Evolutionary conservation across 441 rosid genomes (phyloP), one percentile per base, ranked within the genome.

Genomic region (Euphorbia celastroides): DNA sequence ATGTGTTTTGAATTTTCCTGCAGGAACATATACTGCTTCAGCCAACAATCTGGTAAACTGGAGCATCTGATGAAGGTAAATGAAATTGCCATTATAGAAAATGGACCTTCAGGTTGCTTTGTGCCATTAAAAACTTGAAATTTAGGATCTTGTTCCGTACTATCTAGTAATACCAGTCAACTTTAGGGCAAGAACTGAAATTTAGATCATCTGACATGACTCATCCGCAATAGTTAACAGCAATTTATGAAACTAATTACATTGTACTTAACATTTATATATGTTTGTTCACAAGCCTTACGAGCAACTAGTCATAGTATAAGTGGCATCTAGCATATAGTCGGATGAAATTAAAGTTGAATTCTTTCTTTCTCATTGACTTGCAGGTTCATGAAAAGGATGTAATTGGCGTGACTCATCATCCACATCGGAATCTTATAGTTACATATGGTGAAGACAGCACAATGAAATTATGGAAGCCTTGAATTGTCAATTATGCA

Each of bases 41-140:
- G 96, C 82, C 66, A 88, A 78, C 98, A 89, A 62, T 82, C 98
- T 28, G 93, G 95, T 80, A 85, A 86, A 80, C 84, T 95, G 32
- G 99, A 95, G 85, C 99, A 95, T 84, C 86, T 92, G 66, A 90
- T 95, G 97, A 88, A 82, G 88, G 99, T 95, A 75, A 81, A 78
- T 48, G n/a, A 58, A 58, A 38, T 6, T 63, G 17, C 38, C 6
- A 6, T 55, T 31, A 5, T n/a, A 56, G 2, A n/a, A 38, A 48
- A 55, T 51, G 36, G 28, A 61, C 41, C 19, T 5, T 62, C 28
- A 17, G 59, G 17, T 22, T 73, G 57, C 31, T 70, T 7, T 66
- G 7, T 30, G n/a, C 14, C 28, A 16, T 66, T 2, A 20, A 23
- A 51, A 2, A 54, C 28, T 22, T 17, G 20, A 54, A 52, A 23